Conservation (phyloP, 495 filamentous ascomycete genomes). For the Penicillium coffeae region DNA sequence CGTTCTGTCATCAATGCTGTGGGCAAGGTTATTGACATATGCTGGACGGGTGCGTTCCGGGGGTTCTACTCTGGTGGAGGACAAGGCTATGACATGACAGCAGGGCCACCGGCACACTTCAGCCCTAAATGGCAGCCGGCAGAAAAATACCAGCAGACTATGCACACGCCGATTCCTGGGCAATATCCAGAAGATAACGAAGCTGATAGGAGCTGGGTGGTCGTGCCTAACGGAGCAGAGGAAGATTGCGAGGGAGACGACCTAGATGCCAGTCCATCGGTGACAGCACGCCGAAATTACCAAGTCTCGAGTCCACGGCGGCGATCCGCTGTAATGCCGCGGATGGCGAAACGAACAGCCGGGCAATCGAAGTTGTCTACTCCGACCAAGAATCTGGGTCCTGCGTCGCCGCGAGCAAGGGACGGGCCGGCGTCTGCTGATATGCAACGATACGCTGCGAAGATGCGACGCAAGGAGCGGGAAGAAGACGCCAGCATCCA, state of each 20-base stretch:
- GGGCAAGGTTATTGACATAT: constrained; percentile 80
- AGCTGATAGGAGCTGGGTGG: constrained; percentile 66
- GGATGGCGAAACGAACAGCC: constrained; percentile 25
- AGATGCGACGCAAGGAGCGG: constrained; percentile 63
- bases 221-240: constrained; percentile 51
- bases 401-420: constrained; percentile 33
- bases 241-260: constrained; percentile 17
- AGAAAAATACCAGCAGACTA: constrained; percentile 21
- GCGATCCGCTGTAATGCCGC: constrained; percentile 23
- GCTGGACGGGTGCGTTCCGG: constrained; percentile 65
- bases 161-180: constrained; percentile 20
- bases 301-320: constrained; percentile 27
- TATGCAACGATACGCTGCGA: constrained; percentile 62
- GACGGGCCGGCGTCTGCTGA: constrained; percentile 53
- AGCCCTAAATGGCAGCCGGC: constrained; percentile 25
- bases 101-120: constrained; percentile 10
- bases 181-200: constrained; percentile 52
- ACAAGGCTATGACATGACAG: constrained; percentile 54
- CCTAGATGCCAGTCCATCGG: constrained; percentile 16
- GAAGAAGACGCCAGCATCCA: constrained; percentile 76
- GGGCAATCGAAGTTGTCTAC: constrained; percentile 30
- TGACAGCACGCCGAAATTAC: constrained; percentile 18
- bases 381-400: constrained; percentile 32
- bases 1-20: constrained; percentile 55
- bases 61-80: constrained; percentile 88